Evolutionary conservation across 2,329 filamentous ascomycete genomes (phyloP).

Genomic region (Fusarium sp.): DNA sequence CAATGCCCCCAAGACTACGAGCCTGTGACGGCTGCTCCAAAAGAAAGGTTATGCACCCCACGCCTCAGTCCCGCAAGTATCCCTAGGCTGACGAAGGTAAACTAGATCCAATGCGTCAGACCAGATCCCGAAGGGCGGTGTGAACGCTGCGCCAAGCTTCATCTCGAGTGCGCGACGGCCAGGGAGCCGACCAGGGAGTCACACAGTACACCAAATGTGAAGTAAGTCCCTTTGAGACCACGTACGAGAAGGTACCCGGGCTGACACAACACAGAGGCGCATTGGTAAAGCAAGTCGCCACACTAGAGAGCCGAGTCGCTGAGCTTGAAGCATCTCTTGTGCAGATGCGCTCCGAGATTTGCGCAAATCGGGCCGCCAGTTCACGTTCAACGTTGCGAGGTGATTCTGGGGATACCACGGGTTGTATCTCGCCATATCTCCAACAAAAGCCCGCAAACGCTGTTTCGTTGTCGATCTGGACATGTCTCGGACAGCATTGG

Average conservation of each 20-base stretch:
- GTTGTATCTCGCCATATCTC: background rate
- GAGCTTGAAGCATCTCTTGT: background rate
- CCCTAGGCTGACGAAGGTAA: background rate
- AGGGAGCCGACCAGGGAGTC: background rate
- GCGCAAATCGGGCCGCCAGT: too few species aligned
- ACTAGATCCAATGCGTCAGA: background rate
- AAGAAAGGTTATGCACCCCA: background rate
- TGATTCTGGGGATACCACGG: background rate
- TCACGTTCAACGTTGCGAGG: background rate
- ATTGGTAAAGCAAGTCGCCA: background rate
- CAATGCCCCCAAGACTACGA: background rate
- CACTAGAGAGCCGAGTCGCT: background rate
- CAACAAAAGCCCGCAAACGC: accelerated
- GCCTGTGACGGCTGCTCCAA: background rate
- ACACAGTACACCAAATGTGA: accelerated
- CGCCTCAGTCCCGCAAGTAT: too few species aligned
- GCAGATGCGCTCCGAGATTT: background rate
- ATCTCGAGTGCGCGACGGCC: background rate
- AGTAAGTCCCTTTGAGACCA: background rate
- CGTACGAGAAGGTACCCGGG: accelerated
- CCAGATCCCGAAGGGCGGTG: background rate
- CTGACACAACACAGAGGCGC: background rate
- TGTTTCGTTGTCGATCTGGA: background rate
- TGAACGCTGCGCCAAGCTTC: background rate
- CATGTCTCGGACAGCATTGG: background rate